These are phyloP conservation scores for Trichoderma guizhouense DNA, from an alignment of 2,329 filamentous ascomycete species.

Conservation along the genomic window DNA sequence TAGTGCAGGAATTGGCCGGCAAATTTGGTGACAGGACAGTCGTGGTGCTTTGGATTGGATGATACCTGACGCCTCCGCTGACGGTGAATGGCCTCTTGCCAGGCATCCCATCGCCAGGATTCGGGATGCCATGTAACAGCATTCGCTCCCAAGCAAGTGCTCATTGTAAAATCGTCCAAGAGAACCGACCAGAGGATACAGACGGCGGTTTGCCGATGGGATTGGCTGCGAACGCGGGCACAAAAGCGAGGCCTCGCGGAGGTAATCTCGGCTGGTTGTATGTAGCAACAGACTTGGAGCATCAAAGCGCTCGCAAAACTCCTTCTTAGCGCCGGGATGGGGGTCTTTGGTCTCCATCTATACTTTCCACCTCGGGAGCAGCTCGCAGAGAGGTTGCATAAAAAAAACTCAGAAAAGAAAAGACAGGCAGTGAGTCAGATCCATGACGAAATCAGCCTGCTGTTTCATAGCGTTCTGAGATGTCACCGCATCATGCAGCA, in stretches of 20 bases:
- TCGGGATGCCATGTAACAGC: background rate
- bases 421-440: background rate
- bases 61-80: background rate
- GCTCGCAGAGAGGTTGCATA: background rate
- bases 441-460: background rate
- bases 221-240: background rate
- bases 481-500: conserved; percentile 7
- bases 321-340: conserved; percentile 5
- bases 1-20: background rate
- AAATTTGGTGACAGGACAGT: background rate
- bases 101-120: background rate
- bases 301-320: conserved; percentile 1
- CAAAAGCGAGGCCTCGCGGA: background rate
- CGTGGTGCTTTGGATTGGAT: background rate
- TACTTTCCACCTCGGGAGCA: background rate
- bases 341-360: background rate
- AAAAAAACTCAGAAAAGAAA: background rate
- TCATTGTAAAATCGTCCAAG: background rate
- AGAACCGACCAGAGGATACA: background rate
- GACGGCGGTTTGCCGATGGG: background rate
- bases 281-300: background rate
- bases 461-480: conserved; percentile 4
- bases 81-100: background rate
- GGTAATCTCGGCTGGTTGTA: conserved; percentile 15
- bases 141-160: background rate